A percentile compares a stretch with the other conserved stretches of the same genome.
Conservation (phyloP, 2,329 filamentous ascomycete species). For the Penicillium sp. region DNA sequence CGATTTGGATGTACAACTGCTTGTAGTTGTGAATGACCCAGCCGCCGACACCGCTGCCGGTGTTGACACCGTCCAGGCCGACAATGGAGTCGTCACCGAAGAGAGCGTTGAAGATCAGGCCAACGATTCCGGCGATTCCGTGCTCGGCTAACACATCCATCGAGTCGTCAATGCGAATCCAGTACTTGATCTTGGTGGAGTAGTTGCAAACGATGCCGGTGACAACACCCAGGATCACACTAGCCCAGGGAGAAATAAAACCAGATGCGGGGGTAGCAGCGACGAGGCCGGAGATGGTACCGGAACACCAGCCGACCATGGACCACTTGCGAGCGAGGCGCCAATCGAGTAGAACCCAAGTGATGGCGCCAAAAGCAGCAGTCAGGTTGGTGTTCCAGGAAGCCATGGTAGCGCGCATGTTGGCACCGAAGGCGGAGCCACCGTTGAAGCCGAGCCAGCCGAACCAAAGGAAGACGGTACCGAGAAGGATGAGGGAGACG, state of each 20-base stretch:
- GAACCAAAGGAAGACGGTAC: constrained; percentile 94
- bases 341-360: constrained; percentile 95
- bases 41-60: constrained; percentile 50
- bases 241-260: constrained; percentile 65
- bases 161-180: constrained; percentile 76
- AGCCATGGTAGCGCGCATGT: constrained; percentile 88
- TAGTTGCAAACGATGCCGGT: constrained; percentile 73
- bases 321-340: constrained; percentile 92
- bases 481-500: constrained; percentile 92
- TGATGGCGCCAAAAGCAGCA: constrained; percentile 83
- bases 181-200: constrained; percentile 74
- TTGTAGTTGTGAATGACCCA: constrained; percentile 68
- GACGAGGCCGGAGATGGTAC: constrained; percentile 78
- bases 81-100: constrained; percentile 72
- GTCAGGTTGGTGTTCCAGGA: constrained; percentile 98
- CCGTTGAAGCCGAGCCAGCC: constrained; percentile 99
- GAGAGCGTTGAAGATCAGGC: constrained; percentile 71
- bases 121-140: constrained; percentile 74
- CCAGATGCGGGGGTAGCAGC: constrained; percentile 81
- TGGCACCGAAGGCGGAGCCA: constrained; percentile 87
- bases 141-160: constrained; percentile 91
- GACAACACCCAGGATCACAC: constrained; percentile 55
- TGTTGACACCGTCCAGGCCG: constrained; percentile 62
- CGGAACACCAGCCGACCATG: constrained; percentile 88
- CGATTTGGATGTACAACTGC: constrained; percentile 66